Base-by-base conservation (phyloP, 1,139 yeast genomes). In the Candida buenavistaensis region DNA sequence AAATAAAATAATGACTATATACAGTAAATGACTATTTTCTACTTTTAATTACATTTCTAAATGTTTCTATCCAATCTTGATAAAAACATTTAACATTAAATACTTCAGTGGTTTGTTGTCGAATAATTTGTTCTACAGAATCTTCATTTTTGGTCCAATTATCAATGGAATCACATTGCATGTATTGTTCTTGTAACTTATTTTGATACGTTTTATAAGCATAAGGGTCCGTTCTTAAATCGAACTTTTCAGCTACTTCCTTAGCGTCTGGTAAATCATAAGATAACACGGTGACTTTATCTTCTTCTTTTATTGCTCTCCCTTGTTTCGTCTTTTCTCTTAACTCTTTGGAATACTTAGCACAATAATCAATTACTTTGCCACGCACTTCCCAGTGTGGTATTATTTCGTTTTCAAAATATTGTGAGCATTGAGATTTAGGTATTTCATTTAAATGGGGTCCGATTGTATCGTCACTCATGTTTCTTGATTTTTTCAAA, bases 171-270 rank as follows among this genome's bases (percentile, higher is more conserved):
- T 62, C 64, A 31, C 64, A 54, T 26, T 51, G 46, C 2, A 45
- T 39, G 33, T 42, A 62, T 36, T 54, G 63, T 14, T 45, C 46
- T 14, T 55, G 47, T 5, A 56, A 21, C 14, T 44, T 38, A 14
- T 55, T 54, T 14, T 50, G 50, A 30, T 58, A 51, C 35, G 53
- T 50, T 36, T 52, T 55, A 17, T 48, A 41, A 5, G 75, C 74
- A 38, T 69, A 69, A 0, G 75, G 75, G 41, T 69, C 72, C 6
- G 57, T 41, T 19, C 72, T 46, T 28, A 68, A 52, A 43, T 68
- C 68, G 36, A 57, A 58, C 23, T 47, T 47, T n/a, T 38, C 25
- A 8, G 38, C 26, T 14, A 35, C 23, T 13, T 43, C 33, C 7
- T 32, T 38, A 3, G 32, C 28, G 10, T 37, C 37, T 3, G 27